phyloP scores from a whole-genome alignment of 2,329 filamentous ascomycete genomes.

The Calonectria naviculata region DNA sequence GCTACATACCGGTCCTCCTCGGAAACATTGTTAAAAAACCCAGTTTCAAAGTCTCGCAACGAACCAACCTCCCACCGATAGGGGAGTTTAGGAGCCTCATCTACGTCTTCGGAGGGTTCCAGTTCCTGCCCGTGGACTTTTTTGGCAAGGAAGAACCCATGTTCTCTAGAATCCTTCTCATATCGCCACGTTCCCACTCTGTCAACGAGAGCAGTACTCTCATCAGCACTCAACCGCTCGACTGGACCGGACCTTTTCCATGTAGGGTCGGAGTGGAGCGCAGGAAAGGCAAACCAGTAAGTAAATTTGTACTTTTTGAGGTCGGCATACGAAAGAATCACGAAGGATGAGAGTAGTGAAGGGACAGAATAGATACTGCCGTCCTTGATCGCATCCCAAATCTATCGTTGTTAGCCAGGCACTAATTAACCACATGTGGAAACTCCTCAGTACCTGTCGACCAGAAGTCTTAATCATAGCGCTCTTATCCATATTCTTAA shows the following conservation, averaged over 20 bases:
- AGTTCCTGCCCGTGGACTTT: slow-evolving; percentile 63
- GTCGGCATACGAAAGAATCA: slow-evolving; percentile 91
- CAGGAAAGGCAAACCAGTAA: slow-evolving; percentile 98
- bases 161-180: slow-evolving; percentile 82
- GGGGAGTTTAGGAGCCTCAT: slow-evolving; percentile 60
- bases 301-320: slow-evolving; percentile 97
- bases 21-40: slow-evolving; percentile 82
- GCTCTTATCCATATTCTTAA: slow-evolving; percentile 83
- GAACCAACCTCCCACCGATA: slow-evolving; percentile 84
- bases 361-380: slow-evolving; percentile 96
- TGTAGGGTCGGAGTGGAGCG: slow-evolving; percentile 85
- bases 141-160: slow-evolving; percentile 97
- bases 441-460: slow-evolving; percentile 70
- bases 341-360: slow-evolving; percentile 89
- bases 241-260: slow-evolving; percentile 76
- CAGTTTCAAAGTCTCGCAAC: slow-evolving; percentile 82
- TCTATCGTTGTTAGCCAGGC: slow-evolving; percentile 60
- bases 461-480: slow-evolving; percentile 83
- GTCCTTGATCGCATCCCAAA: slow-evolving; percentile 98
- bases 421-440: neutral
- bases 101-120: slow-evolving; percentile 62
- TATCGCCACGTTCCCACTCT: slow-evolving; percentile 90
- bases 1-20: slow-evolving; percentile 84
- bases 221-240: slow-evolving; percentile 69
- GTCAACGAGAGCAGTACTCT: slow-evolving; percentile 84